Conservation (phyloP, 331 rosid species). For the Dryas integrifolia region DNA sequence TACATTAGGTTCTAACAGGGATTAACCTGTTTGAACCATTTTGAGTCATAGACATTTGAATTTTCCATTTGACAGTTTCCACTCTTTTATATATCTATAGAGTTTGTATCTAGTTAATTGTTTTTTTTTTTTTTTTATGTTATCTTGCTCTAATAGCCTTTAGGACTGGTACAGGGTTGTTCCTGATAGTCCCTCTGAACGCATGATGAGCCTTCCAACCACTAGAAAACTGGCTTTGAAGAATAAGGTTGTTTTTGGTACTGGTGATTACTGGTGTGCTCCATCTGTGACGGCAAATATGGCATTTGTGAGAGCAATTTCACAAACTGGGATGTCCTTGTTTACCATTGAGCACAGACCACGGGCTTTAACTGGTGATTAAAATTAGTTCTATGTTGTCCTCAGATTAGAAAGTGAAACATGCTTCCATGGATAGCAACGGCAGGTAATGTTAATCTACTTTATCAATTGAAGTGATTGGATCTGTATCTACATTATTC, state of each 20-base stretch:
- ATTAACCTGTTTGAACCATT: background rate
- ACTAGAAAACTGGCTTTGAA: constrained; percentile 80
- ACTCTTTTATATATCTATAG: background rate
- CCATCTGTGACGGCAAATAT: constrained; percentile 83
- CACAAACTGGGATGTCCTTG: constrained; percentile 89
- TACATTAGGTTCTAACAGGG: background rate
- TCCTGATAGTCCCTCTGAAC: constrained; percentile 63
- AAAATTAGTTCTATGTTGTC: constrained; percentile 28
- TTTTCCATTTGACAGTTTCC: background rate
- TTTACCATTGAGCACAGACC: constrained; percentile 68
- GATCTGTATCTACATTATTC: constrained; percentile 2
- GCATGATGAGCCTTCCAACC: constrained; percentile 73
- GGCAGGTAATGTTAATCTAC: constrained; percentile 1
- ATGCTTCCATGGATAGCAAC: constrained; percentile 17
- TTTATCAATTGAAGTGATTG: constrained; percentile 12
- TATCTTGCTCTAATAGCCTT: background rate
- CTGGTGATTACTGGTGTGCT: constrained; percentile 75
- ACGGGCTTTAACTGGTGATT: constrained; percentile 74
- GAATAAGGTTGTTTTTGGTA: constrained; percentile 81
- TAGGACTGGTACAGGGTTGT: constrained; percentile 54
- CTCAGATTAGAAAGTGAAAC: constrained; percentile 13
- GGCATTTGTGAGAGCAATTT: constrained; percentile 82
- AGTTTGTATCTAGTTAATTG: background rate
- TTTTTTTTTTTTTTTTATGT: background rate
- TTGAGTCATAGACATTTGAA: background rate